phyloP scores from a whole-genome alignment of 2,329 filamentous ascomycete species.

The Fusarium nygamai region DNA sequence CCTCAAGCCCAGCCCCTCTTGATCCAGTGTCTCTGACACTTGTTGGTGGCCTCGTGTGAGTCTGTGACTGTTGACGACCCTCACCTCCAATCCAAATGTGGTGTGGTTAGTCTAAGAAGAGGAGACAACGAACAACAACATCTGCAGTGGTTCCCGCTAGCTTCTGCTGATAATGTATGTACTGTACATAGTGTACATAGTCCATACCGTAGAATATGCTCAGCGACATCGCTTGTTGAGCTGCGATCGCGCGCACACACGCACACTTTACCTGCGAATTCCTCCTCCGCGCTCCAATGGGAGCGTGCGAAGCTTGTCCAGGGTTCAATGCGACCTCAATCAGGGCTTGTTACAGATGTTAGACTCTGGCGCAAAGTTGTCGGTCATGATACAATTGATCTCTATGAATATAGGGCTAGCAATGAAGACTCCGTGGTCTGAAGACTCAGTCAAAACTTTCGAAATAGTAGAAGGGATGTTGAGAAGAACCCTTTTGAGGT shows the following conservation, averaged over 20 bases:
- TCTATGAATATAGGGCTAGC: background rate
- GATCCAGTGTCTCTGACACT: constrained; percentile 18
- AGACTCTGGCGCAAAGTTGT: constrained; percentile 31
- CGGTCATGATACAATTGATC: constrained; percentile 2
- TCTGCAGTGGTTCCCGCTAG: constrained; percentile 31
- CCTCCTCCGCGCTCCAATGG: constrained; percentile 30
- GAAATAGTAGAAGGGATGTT: background rate
- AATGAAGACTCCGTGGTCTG: constrained; percentile 1
- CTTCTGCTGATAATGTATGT: background rate
- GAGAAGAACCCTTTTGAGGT: constrained; percentile 4
- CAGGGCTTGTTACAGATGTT: constrained; percentile 23
- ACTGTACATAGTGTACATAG: background rate
- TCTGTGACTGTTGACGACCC: constrained; percentile 32
- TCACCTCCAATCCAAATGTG: constrained; percentile 33
- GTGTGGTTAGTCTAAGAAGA: constrained; percentile 23
- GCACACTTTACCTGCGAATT: constrained; percentile 25
- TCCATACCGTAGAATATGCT: constrained; percentile 13
- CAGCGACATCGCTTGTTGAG: constrained; percentile 35
- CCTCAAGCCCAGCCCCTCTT: constrained; percentile 38
- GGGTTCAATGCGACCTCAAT: constrained; percentile 31
- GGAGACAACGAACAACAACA: constrained; percentile 16
- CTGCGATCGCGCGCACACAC: constrained; percentile 27
- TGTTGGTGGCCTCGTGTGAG: constrained; percentile 33
- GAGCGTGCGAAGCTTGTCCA: constrained; percentile 31
- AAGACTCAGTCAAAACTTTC: constrained; percentile 18